These are phyloP conservation scores for Solanum sejunctum DNA, from an alignment of 257 asterid genomes.

Conservation along the genomic window DNA sequence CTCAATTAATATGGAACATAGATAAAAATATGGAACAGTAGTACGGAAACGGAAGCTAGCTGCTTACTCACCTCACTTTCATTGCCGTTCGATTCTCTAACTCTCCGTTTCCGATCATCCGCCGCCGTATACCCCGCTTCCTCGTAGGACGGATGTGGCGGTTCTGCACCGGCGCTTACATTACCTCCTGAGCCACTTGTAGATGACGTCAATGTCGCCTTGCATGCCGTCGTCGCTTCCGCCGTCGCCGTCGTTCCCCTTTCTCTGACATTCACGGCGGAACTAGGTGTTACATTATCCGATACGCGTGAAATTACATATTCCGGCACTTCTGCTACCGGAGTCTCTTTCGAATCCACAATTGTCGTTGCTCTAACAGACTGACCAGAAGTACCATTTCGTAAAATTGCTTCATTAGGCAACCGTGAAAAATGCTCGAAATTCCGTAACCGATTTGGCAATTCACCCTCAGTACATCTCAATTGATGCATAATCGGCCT, in stretches of 20 bases:
- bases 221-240: neutral
- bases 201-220: constrained; percentile 4
- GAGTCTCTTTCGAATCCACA: constrained; percentile 14
- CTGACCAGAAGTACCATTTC: neutral
- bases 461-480: neutral
- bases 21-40: no score
- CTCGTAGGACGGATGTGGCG: neutral
- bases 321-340: neutral
- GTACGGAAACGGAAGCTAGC: neutral
- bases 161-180: neutral
- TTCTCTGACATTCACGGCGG: neutral
- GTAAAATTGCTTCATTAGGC: neutral
- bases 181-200: constrained; percentile 8
- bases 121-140: neutral
- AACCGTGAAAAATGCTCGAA: constrained; percentile 1
- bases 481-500: neutral
- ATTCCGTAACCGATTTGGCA: neutral
- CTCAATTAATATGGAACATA: no score
- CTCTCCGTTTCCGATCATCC: constrained; percentile 10
- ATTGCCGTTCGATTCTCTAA: neutral
- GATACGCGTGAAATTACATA: neutral
- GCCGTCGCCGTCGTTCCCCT: neutral
- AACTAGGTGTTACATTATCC: neutral
- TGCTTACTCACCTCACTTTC: constrained; percentile 5
- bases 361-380: neutral